These are phyloP conservation scores for Fraxinus dipetala DNA, from an alignment of 305 asterid species.

Conservation along the genomic window DNA sequence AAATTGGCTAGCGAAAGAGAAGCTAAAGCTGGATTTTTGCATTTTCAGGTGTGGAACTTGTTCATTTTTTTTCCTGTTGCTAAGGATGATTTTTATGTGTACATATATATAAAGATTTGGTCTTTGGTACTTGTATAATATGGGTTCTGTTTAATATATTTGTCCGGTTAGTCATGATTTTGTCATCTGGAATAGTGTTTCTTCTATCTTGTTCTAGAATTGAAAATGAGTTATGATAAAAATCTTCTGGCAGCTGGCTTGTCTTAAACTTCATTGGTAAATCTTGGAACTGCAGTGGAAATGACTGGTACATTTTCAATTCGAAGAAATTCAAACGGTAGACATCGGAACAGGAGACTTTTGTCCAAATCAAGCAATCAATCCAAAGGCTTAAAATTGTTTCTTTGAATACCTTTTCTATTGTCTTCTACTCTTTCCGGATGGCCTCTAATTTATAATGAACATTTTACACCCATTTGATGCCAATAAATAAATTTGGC, in stretches of 20 bases:
- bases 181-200: not conserved
- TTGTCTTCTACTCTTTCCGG: not conserved
- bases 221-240: not conserved
- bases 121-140: not conserved
- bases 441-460: not conserved
- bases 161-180: not conserved
- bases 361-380: not conserved
- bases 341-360: not conserved
- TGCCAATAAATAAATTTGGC: not conserved
- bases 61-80: not conserved
- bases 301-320: not conserved
- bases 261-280: not conserved
- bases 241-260: not conserved
- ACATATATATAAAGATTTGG: not conserved
- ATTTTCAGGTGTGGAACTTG: slow-evolving; percentile 59
- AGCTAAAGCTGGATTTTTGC: slow-evolving; percentile 51
- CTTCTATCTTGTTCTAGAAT: not conserved
- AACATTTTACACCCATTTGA: not conserved
- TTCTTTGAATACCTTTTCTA: not conserved
- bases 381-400: not conserved
- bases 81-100: slow-evolving; percentile 7
- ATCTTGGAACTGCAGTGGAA: not conserved
- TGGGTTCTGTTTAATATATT: not conserved
- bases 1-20: slow-evolving; percentile 65
- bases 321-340: not conserved